These are phyloP conservation scores for Parsonsia alboflavescens DNA, from an alignment of 257 asterid species.

Conservation along the genomic window DNA sequence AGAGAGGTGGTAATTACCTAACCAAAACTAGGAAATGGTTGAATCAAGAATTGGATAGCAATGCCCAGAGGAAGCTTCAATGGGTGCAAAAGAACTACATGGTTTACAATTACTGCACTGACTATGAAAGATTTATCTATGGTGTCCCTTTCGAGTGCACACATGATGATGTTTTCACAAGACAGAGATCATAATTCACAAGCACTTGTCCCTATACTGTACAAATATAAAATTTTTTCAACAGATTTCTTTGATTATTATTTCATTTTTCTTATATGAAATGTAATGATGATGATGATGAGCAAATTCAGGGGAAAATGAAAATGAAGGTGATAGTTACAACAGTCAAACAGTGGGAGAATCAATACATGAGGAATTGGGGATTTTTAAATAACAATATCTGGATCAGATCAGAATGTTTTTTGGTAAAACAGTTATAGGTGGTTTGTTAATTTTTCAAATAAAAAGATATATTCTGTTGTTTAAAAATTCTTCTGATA, in stretches of 20 bases:
- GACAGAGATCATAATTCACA: background rate
- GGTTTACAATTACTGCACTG: slow-evolving; percentile 37
- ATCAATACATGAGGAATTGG: too few species aligned
- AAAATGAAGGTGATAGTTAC: background rate
- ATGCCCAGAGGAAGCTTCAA: slow-evolving; percentile 13
- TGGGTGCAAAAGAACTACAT: slow-evolving; percentile 38
- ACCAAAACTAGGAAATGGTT: slow-evolving; percentile 6
- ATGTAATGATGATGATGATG: background rate
- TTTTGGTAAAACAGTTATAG: too few species aligned
- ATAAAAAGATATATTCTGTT: too few species aligned
- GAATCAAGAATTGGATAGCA: slow-evolving; percentile 14
- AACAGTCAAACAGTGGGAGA: too few species aligned
- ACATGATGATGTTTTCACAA: background rate
- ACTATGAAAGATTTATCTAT: slow-evolving; percentile 19
- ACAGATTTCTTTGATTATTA: background rate
- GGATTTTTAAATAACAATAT: too few species aligned
- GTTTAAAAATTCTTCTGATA: too few species aligned
- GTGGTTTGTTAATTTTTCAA: too few species aligned
- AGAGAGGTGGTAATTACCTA: background rate
- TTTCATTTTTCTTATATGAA: slow-evolving; percentile 11
- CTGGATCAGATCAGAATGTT: too few species aligned
- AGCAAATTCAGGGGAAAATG: background rate
- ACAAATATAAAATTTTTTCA: background rate
- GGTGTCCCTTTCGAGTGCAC: slow-evolving; percentile 37
- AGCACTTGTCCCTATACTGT: slow-evolving; percentile 4